A percentile compares a stretch with the other conserved stretches of the same genome.
phyloP scores from a whole-genome alignment of 768 basidiomycete genomes.

The Kwoniella heveanensis region DNA sequence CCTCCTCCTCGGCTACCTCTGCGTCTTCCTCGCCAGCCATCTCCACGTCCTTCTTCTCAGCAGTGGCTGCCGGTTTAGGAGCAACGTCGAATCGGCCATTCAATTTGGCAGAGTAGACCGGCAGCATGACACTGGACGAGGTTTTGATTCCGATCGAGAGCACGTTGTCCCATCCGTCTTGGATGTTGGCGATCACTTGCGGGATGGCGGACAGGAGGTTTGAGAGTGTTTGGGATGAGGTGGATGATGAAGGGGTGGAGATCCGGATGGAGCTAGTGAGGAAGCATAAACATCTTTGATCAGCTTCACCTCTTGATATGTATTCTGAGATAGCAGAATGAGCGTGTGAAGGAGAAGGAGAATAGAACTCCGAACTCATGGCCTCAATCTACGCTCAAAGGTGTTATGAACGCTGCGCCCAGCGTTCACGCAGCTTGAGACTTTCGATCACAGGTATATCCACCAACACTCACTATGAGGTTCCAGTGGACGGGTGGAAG shows the following conservation, averaged over 20 bases:
- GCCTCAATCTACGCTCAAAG: no score
- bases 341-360: no score
- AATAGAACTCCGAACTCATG: no score
- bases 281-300: neutral
- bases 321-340: no score
- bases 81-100: conserved; percentile 65
- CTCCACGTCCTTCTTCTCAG: conserved; percentile 50
- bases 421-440: no score
- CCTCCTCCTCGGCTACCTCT: conserved; percentile 7
- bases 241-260: conserved; percentile 68
- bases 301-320: no score
- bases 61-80: conserved; percentile 46
- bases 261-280: conserved; percentile 76
- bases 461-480: conserved; percentile 70
- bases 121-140: conserved; percentile 76
- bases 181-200: conserved; percentile 68
- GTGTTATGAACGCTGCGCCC: no score
- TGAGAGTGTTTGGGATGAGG: conserved; percentile 69
- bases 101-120: conserved; percentile 84
- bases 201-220: conserved; percentile 82
- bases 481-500: conserved; percentile 92
- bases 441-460: no score
- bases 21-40: conserved; percentile 34
- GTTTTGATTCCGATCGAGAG: conserved; percentile 90
- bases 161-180: conserved; percentile 85